These are phyloP conservation scores for Hyaloperonospora arabidopsidis DNA, from an alignment of 352 stramenopile genomes.

Conservation along the genomic window DNA sequence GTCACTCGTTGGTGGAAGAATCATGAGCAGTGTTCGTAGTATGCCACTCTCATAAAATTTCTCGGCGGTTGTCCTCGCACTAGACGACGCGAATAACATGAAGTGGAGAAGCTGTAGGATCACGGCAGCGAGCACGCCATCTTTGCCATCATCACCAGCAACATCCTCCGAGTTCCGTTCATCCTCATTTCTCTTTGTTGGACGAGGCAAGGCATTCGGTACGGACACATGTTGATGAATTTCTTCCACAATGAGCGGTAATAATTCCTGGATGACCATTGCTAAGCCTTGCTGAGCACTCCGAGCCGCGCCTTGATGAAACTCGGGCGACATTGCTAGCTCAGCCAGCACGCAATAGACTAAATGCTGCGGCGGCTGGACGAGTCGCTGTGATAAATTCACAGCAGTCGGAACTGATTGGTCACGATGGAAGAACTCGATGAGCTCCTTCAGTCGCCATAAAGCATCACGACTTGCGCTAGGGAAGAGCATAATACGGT, in stretches of 20 bases:
- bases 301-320: conserved; percentile 27
- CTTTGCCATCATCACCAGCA: conserved; percentile 9
- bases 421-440: conserved; percentile 21
- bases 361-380: conserved; percentile 20
- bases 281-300: conserved; percentile 33
- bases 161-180: neutral
- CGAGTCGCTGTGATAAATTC: neutral
- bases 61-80: conserved; percentile 21
- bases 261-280: conserved; percentile 28
- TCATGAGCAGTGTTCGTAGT: conserved; percentile 33
- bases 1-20: conserved; percentile 24
- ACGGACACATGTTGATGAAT: conserved; percentile 26
- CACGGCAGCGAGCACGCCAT: conserved; percentile 36
- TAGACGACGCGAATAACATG: conserved; percentile 28
- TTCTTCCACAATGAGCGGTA: conserved; percentile 33
- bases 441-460: conserved; percentile 28
- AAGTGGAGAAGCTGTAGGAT: conserved; percentile 48
- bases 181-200: neutral
- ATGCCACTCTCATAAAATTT: conserved; percentile 41
- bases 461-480: conserved; percentile 26
- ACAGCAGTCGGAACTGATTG: conserved; percentile 1
- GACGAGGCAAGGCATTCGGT: neutral
- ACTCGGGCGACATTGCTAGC: conserved; percentile 46
- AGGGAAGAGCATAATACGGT: conserved; percentile 39
- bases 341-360: conserved; percentile 49